Evolutionary conservation across 768 basidiomycete species (phyloP).

Genomic region (Russula compacta): DNA sequence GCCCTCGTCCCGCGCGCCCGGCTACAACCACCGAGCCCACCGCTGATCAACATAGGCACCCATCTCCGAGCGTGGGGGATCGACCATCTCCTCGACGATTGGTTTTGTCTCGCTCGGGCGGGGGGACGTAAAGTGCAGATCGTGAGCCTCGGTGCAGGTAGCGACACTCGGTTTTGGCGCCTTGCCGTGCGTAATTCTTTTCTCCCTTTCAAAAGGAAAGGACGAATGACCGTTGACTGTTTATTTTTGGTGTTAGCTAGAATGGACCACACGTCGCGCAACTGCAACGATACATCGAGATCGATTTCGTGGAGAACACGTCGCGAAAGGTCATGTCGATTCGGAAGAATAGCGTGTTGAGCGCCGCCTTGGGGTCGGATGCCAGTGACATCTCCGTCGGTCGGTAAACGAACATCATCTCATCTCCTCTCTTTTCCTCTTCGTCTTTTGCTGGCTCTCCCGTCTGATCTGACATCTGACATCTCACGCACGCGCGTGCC

Average conservation of each 20-base stretch:
- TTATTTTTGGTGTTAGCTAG: slow-evolving; percentile 30
- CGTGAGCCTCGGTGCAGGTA: slow-evolving; percentile 91
- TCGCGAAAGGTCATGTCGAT: slow-evolving; percentile 76
- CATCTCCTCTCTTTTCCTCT: background rate
- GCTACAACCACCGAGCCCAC: slow-evolving; percentile 53
- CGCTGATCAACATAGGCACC: slow-evolving; percentile 93
- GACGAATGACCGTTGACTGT: background rate
- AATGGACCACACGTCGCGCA: slow-evolving; percentile 42
- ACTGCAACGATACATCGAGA: slow-evolving; percentile 64
- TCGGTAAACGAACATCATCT: slow-evolving; percentile 16
- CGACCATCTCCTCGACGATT: slow-evolving; percentile 63
- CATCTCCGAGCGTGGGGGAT: slow-evolving; percentile 76
- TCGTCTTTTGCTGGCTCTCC: background rate
- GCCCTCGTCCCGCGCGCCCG: slow-evolving; percentile 61
- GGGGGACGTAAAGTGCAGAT: slow-evolving; percentile 62
- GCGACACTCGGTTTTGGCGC: slow-evolving; percentile 93
- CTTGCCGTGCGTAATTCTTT: slow-evolving; percentile 50
- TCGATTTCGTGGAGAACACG: slow-evolving; percentile 87
- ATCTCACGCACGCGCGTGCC: background rate
- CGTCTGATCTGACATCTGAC: slow-evolving; percentile 20
- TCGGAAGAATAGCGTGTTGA: slow-evolving; percentile 53
- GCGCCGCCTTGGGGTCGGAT: slow-evolving; percentile 39
- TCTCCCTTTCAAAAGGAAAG: background rate
- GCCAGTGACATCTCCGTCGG: slow-evolving; percentile 34
- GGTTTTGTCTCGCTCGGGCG: slow-evolving; percentile 27